These are phyloP conservation scores for Fusarium sp. DNA, from an alignment of 2,329 filamentous ascomycete species.

Conservation along the genomic window DNA sequence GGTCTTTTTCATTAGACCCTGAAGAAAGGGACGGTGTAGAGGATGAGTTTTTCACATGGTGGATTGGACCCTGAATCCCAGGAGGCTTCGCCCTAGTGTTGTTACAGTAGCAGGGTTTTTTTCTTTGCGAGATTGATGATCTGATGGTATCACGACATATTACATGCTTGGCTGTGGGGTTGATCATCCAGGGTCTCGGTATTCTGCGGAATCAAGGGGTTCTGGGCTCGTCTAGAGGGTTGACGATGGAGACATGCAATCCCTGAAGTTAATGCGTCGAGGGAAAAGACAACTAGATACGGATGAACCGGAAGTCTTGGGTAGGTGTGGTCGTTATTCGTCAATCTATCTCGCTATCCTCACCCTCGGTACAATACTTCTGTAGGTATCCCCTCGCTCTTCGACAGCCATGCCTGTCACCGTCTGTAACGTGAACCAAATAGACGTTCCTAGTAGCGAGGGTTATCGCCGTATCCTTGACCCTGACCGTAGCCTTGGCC, in stretches of 20 bases:
- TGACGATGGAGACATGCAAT: background rate
- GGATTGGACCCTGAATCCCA: background rate
- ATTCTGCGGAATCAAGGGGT: background rate
- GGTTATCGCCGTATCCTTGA: slow-evolving; percentile 13
- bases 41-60: slow-evolving; percentile 14
- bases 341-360: slow-evolving; percentile 5
- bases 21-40: background rate
- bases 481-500: slow-evolving; percentile 24
- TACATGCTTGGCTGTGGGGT: background rate
- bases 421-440: background rate
- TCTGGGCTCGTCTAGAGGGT: background rate
- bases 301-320: background rate
- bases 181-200: slow-evolving; percentile 1
- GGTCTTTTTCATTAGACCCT: background rate
- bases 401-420: no score
- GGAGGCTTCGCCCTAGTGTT: background rate
- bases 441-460: slow-evolving; percentile 1
- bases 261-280: background rate
- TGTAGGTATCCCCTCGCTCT: background rate
- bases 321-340: slow-evolving; percentile 3
- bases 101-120: no score
- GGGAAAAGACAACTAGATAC: background rate
- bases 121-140: background rate
- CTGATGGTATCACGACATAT: slow-evolving; percentile 4
- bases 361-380: background rate